Evolutionary conservation across 108 stramenopile genomes (phyloP), one percentile per base, ranked within the genome.

Genomic region (Nannochloropsis gaditana): DNA sequence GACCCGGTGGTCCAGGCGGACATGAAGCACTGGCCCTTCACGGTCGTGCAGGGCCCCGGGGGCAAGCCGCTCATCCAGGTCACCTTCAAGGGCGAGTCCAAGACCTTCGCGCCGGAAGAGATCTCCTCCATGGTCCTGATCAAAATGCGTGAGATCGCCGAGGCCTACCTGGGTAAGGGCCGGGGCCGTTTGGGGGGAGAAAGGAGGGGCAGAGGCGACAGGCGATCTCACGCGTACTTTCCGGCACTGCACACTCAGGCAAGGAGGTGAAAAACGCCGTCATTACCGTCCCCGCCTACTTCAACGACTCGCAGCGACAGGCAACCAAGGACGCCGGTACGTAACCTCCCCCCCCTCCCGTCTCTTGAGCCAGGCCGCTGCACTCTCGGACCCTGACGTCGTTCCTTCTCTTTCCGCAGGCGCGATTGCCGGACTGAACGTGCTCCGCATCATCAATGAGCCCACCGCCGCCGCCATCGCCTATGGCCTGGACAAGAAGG

Each of bases 391-490:
- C 31, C 31, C 47, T 50, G 11, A 50, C 15, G 11, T 15, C 47
- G 11, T 50, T 15, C 1, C 31, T 15, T 15, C 47, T 50, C 47
- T 15, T 15, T 50, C 11, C 47, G 11, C 47, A 50, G 87, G 87
- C 21, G 91, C 96, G 84, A 99, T 99, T 87, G 91, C 99, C 45
- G 97, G 97, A 44, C 92, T 99, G 45, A 97, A 99, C 89, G 99
- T 99, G 43, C 94, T 97, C 89, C 99, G 99, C 90, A 99, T 99
- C 92, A 99, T 99, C 93, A 99, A 99, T 93, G 99, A 99, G 92
- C 99, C 99, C 80, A 99, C 98, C 83, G 98, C 98, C 79, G 98
- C 98, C 44, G 98, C 98, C 83, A 99, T 99, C 90, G 99, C 99
- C 86, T 98, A 98, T 92, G 97, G 97, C 82, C 88, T 95, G 50